Conservation (phyloP, 192 early-diverging fungal species). For the Chytriomyces sp. region DNA sequence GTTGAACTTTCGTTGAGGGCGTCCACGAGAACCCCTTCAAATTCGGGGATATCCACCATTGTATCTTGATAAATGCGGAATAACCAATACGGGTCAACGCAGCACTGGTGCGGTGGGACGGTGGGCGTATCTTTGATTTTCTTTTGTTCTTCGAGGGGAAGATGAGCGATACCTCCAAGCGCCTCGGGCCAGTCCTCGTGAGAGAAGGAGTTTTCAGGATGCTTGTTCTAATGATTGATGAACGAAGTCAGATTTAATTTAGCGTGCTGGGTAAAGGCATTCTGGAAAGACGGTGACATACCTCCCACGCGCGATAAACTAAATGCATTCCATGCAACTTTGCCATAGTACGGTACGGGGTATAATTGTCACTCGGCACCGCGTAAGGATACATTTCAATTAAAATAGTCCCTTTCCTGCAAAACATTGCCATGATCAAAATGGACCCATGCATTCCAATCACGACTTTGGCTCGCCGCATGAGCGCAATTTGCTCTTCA, state of each 20-base stretch:
- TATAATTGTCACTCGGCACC: constrained; percentile 57
- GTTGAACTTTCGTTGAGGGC: constrained; percentile 45
- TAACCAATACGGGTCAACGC: constrained; percentile 55
- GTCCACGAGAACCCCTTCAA: constrained; percentile 40
- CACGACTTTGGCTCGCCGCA: constrained; percentile 54
- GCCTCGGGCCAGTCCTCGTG: constrained; percentile 41
- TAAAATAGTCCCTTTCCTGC: constrained; percentile 53
- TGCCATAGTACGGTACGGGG: constrained; percentile 55
- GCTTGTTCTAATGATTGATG: constrained; percentile 38
- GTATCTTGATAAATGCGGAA: constrained; percentile 64
- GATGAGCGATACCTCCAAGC: constrained; percentile 44
- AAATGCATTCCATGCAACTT: constrained; percentile 55
- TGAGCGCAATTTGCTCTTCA: constrained; percentile 55
- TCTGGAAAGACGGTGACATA: not conserved
- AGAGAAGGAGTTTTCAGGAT: constrained; percentile 36
- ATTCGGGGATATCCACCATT: constrained; percentile 41
- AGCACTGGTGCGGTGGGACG: constrained; percentile 55
- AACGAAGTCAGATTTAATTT: not conserved
- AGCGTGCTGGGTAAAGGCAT: constrained; percentile 4
- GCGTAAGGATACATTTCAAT: constrained; percentile 57
- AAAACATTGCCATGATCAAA: constrained; percentile 60
- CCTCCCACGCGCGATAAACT: constrained; percentile 58
- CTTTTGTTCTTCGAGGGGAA: constrained; percentile 42
- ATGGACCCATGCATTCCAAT: constrained; percentile 61
- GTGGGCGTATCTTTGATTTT: constrained; percentile 37